phyloP scores from a whole-genome alignment of 164 flowering plant genomes.

The Vitis rotundifolia region DNA sequence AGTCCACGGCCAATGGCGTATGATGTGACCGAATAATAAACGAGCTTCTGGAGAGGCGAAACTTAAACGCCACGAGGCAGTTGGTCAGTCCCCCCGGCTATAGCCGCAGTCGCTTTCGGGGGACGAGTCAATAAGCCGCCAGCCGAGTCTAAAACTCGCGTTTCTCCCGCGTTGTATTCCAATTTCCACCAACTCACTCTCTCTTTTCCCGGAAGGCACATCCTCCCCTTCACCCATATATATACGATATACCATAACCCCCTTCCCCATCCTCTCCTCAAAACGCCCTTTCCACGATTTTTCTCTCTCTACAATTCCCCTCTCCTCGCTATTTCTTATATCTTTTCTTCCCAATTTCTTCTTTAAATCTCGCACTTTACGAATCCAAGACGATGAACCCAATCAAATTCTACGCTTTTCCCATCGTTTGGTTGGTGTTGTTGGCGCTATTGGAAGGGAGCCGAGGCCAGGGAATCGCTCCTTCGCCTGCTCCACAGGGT shows the following conservation, averaged over 20 bases:
- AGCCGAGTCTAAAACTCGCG: slow-evolving; percentile 1
- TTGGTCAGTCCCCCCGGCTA: no score
- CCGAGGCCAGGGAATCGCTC: slow-evolving; percentile 24
- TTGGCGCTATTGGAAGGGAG: slow-evolving; percentile 17
- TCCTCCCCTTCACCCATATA: not conserved
- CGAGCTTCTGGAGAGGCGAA: not conserved
- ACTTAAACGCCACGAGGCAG: slow-evolving; percentile 2
- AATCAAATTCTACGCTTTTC: slow-evolving; percentile 17
- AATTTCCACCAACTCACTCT: not conserved
- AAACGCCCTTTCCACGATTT: no score
- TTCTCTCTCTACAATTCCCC: no score
- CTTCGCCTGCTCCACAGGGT: slow-evolving; percentile 30
- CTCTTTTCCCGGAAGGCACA: not conserved
- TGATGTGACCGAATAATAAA: no score
- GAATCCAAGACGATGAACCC: slow-evolving; percentile 20
- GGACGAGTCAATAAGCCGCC: slow-evolving; percentile 22
- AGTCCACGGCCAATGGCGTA: no score
- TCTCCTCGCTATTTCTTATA: no score
- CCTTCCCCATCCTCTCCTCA: not conserved
- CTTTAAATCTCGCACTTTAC: no score
- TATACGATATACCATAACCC: not conserved
- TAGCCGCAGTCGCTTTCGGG: not conserved
- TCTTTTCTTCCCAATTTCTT: no score
- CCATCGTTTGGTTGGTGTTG: slow-evolving; percentile 21
- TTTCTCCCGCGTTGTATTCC: not conserved